A percentile compares a stretch with the other conserved stretches of the same genome.
These are phyloP conservation scores for Fusarium heterosporum DNA, from an alignment of 2,329 filamentous ascomycete genomes.

Conservation along the genomic window DNA sequence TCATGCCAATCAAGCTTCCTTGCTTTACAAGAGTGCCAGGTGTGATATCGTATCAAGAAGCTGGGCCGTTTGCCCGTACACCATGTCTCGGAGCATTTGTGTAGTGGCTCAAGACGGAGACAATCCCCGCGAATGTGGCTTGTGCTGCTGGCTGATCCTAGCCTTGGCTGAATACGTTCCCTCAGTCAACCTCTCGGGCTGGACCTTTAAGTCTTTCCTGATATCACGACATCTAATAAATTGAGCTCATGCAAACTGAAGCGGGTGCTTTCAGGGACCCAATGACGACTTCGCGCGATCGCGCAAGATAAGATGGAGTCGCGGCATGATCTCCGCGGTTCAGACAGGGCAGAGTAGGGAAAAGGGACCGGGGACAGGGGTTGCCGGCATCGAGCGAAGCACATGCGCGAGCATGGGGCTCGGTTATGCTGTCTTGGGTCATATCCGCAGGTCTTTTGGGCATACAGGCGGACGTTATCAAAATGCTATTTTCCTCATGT, in stretches of 20 bases:
- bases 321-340: conserved; percentile 32
- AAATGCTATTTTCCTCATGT: no score
- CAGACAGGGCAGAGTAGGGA: neutral
- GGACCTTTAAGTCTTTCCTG: conserved; percentile 6
- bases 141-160: conserved; percentile 32
- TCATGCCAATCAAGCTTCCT: neutral
- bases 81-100: conserved; percentile 30
- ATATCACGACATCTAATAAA: conserved; percentile 7
- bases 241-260: conserved; percentile 1
- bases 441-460: conserved; percentile 17
- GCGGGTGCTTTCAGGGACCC: conserved; percentile 21
- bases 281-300: conserved; percentile 38
- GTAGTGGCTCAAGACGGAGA: conserved; percentile 22
- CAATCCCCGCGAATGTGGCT: conserved; percentile 29
- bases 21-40: conserved; percentile 19
- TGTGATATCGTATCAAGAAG: conserved; percentile 21
- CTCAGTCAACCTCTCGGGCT: conserved; percentile 8
- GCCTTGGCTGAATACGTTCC: conserved; percentile 31
- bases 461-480: conserved; percentile 12
- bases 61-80: conserved; percentile 1
- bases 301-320: conserved; percentile 15
- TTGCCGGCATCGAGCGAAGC: conserved; percentile 29
- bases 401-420: conserved; percentile 24
- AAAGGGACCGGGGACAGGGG: conserved; percentile 27
- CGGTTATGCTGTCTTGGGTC: conserved; percentile 16